Evolutionary conservation across 176 grass and related monocot species (phyloP).

Genomic region (Tuctoria greenei): DNA sequence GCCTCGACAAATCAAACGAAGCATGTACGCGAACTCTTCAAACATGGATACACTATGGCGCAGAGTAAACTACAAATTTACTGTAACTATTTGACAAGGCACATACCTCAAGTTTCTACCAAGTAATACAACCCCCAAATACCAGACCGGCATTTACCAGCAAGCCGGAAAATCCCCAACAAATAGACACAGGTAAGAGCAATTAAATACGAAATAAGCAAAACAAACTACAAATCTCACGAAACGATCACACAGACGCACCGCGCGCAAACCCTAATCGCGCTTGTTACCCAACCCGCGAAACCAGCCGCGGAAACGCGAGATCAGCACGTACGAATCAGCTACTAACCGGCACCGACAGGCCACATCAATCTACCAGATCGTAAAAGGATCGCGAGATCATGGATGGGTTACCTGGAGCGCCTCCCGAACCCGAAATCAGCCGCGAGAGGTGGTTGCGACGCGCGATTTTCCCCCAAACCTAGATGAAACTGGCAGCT

Average conservation of each 20-base stretch:
- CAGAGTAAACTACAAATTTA: too few species aligned
- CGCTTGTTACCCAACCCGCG: background rate
- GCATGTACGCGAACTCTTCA: too few species aligned
- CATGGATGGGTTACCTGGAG: constrained; percentile 20
- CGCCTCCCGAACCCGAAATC: constrained; percentile 29
- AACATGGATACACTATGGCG: too few species aligned
- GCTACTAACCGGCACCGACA: background rate
- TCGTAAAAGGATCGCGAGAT: background rate
- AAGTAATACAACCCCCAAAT: too few species aligned
- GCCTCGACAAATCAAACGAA: too few species aligned
- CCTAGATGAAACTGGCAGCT: background rate
- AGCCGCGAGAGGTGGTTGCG: background rate
- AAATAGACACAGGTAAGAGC: background rate
- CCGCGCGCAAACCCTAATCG: constrained; percentile 23
- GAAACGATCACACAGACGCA: background rate
- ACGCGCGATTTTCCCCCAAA: background rate
- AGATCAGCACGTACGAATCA: background rate
- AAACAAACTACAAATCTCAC: background rate
- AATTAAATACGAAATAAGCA: background rate
- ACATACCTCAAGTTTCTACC: too few species aligned
- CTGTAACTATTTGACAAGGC: too few species aligned
- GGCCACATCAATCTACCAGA: background rate
- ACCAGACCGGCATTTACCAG: too few species aligned
- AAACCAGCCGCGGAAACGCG: background rate
- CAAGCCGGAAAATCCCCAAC: too few species aligned